A percentile compares a stretch with the other conserved stretches of the same genome.
These are phyloP conservation scores for Phytophthora kernoviae DNA, from an alignment of 352 stramenopile genomes.

Conservation along the genomic window DNA sequence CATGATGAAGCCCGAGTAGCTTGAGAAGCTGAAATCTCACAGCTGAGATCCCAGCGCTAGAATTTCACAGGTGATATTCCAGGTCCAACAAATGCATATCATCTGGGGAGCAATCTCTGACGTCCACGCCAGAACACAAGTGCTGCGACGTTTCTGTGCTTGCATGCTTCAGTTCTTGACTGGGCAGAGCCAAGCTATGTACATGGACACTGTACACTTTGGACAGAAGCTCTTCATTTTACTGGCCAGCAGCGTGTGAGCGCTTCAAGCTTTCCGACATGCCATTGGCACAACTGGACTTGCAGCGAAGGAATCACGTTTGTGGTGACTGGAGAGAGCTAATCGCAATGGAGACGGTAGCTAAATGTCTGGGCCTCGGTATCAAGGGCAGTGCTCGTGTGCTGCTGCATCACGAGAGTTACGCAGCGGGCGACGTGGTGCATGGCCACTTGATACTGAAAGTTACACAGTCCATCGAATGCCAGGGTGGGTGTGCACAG, in stretches of 20 bases:
- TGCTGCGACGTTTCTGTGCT: no score
- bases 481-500: slow-evolving; percentile 10
- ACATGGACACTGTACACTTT: background rate
- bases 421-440: slow-evolving; percentile 31
- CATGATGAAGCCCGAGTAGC: no score
- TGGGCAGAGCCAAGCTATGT: background rate
- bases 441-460: slow-evolving; percentile 28
- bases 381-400: slow-evolving; percentile 23
- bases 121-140: no score
- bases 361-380: slow-evolving; percentile 24
- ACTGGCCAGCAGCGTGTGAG: background rate
- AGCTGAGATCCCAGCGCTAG: no score
- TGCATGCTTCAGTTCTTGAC: background rate
- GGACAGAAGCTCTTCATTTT: no score
- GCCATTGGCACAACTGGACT: slow-evolving; percentile 15
- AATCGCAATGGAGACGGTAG: slow-evolving; percentile 29
- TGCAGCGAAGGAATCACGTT: background rate
- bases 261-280: background rate
- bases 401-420: slow-evolving; percentile 22
- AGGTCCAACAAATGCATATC: no score
- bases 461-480: slow-evolving; percentile 21
- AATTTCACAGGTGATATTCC: no score
- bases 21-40: no score
- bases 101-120: no score
- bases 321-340: background rate